Evolutionary conservation across 768 basidiomycete species (phyloP), one percentile per base, ranked within the genome.

Genomic region (Collybia nuda): DNA sequence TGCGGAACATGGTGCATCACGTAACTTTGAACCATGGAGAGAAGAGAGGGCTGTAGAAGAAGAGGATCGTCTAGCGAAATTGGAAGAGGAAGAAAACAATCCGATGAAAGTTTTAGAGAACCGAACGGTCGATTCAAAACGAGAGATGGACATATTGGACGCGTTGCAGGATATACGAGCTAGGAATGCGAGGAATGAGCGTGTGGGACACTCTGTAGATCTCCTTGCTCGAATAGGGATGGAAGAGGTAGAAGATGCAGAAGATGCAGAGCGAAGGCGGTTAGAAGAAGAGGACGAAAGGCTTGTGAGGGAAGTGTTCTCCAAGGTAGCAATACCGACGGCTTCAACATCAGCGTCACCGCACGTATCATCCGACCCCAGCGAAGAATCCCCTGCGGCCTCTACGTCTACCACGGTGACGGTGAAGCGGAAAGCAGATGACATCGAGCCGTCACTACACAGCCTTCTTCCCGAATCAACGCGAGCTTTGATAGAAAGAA

Each of bases 71-170:
- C 75, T 94, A 19, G 88, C 88, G 21, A 86, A 87, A 62, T 67
- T 93, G 19, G 93, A 95, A 62, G 93, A 89, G 62, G 93, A 93
- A 60, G 93, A 93, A 68, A 92, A 93, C 67, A 93, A 97, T 62
- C 93, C 97, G 2, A 99, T 99, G 96, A 93, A 95, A 62, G 90
- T 82, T 24, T 77, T 98, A 40, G 97, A 99, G 78, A 91, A 92
- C 67, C 86, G 91, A 46, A 94, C 93, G 28, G 76, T 85, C 39
- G 92, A 96, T 70, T 91, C 91, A 28, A 94, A 96, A 67, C 82
- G 95, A 45, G 96, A 98, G 72, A 99, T 99, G 97, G 97, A 98
- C 62, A 88, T 96, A 48, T 79, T 98, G 58, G 97, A 99, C 64
- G 93, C 93, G 11, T 75, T 99, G 51, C 93, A 97, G 64, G 95